Conservation (phyloP, 768 basidiomycete genomes). For the Tremella mesenterica region DNA sequence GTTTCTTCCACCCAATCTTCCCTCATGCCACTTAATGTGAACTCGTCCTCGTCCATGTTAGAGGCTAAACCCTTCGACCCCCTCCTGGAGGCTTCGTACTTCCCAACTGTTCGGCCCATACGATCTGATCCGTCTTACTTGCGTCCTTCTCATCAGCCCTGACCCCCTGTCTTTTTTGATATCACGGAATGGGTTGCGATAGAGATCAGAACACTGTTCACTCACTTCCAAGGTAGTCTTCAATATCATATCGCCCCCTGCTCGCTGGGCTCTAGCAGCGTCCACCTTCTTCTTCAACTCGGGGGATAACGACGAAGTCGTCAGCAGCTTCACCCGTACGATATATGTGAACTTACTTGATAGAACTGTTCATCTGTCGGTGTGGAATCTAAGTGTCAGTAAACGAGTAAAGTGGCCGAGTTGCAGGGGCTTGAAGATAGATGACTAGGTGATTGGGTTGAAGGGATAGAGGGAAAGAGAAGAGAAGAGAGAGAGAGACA, state of each 20-base stretch:
- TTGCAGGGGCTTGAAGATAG: too few relatives aligned
- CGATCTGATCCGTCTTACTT: constrained; percentile 22
- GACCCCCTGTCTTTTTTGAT: too few relatives aligned
- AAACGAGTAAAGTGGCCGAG: not conserved
- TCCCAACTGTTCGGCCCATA: constrained; percentile 31
- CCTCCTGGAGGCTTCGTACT: constrained; percentile 6
- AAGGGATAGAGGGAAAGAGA: too few relatives aligned
- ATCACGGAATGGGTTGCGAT: too few relatives aligned
- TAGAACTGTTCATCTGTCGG: constrained; percentile 43
- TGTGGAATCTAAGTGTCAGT: constrained; percentile 22
- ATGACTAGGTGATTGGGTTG: too few relatives aligned
- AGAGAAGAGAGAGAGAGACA: too few relatives aligned
- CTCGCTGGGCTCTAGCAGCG: constrained; percentile 30
- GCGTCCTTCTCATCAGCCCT: constrained; percentile 5
- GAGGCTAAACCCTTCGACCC: too few relatives aligned
- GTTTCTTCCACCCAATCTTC: too few relatives aligned
- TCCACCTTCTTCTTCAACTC: constrained; percentile 42
- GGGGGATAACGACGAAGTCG: constrained; percentile 27
- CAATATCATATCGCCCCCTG: constrained; percentile 4
- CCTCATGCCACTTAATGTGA: too few relatives aligned
- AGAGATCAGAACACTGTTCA: too few relatives aligned
- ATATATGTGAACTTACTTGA: constrained; percentile 18
- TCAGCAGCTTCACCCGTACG: not conserved
- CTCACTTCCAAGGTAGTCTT: not conserved
- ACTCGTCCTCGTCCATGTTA: too few relatives aligned